Base-by-base conservation (phyloP, 2,329 filamentous ascomycete genomes). In the Ophiocordyceps camponoti-leonardi region DNA sequence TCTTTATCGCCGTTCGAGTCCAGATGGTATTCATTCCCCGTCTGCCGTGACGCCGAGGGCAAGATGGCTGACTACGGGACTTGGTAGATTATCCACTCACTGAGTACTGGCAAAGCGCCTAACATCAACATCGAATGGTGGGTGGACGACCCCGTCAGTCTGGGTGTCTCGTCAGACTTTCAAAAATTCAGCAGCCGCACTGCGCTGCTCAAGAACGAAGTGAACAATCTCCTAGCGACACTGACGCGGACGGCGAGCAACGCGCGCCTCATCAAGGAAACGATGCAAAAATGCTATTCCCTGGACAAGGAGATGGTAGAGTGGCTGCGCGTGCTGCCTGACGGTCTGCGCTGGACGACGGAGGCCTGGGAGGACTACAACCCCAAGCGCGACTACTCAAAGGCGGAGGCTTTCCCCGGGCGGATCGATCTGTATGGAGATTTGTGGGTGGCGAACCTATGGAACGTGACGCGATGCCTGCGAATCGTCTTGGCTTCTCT, bases 391-490 rank as follows among this genome's bases (percentile, higher is more conserved):
- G 68, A 77, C 54, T 73, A 73, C 49, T 52, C 61, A 19, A 61
- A 63, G 46, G 68, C 72, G 2, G 73, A 77, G 49, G 71, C 75
- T 0, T 79, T 69, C 51, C 75, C 75, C 0, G 75, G 75, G 5
- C 67, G 71, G 13, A 67, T 79, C n/a, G 75, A 80, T 52, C 61
- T 71, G 10, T 79, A 77, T 53, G 57, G 60, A n/a, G 74, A 79
- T 56, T 62, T 78, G 41, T 77, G 68, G 65, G 68, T 74, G 40
- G 70, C 68, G 16, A 69, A 65, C 49, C 61, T 74, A 13, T 74
- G 69, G 67, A 79, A 79, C 53, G 59, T 72, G 56, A 61, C 66
- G 47, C 63, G 75, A 11, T 66, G 69, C 10, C 65, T 69, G 13
- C 64, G 76, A 2, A 61, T 79, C 33, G 66, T 74, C 43, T 62